Percentiles rank a stretch among this genome's conserved stretches.
phyloP scores from a whole-genome alignment of 2,329 filamentous ascomycete species.

The Colletotrichum godetiae region DNA sequence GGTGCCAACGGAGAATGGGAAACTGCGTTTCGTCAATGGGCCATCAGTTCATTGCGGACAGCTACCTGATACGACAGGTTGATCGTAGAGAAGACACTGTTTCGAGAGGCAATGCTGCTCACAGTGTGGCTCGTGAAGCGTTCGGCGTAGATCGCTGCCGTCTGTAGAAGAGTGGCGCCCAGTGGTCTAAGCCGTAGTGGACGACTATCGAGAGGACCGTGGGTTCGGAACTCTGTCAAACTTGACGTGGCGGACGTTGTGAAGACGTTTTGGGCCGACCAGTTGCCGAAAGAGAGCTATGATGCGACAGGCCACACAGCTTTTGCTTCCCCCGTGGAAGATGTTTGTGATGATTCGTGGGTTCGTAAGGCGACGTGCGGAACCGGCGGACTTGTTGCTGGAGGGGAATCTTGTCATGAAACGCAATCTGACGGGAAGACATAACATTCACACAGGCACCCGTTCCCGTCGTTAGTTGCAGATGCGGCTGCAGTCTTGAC shows the following conservation, averaged over 20 bases:
- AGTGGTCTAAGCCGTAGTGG: neutral
- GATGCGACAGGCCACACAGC: conserved; percentile 6
- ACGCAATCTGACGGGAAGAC: conserved; percentile 7
- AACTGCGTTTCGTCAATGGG: neutral
- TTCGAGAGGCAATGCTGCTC: neutral
- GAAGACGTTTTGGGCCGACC: neutral
- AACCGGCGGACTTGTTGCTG: neutral
- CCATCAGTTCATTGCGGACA: conserved; percentile 7
- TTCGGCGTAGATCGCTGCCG: neutral
- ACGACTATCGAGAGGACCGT: neutral
- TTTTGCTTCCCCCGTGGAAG: neutral
- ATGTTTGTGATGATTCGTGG: neutral
- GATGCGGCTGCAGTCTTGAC: conserved; percentile 17
- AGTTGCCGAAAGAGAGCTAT: conserved; percentile 1
- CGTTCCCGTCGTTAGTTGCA: conserved; percentile 21
- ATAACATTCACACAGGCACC: conserved; percentile 22
- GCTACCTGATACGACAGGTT: neutral
- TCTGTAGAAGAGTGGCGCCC: neutral
- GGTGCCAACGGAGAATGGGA: too few species aligned
- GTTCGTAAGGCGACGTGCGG: neutral
- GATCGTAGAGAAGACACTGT: neutral
- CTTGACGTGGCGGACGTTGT: neutral
- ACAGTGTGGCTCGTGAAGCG: neutral
- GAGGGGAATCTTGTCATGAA: conserved; percentile 16
- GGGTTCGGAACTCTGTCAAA: neutral